These are phyloP conservation scores for Thelonectria olida DNA, from an alignment of 2,329 filamentous ascomycete genomes.

Conservation along the genomic window DNA sequence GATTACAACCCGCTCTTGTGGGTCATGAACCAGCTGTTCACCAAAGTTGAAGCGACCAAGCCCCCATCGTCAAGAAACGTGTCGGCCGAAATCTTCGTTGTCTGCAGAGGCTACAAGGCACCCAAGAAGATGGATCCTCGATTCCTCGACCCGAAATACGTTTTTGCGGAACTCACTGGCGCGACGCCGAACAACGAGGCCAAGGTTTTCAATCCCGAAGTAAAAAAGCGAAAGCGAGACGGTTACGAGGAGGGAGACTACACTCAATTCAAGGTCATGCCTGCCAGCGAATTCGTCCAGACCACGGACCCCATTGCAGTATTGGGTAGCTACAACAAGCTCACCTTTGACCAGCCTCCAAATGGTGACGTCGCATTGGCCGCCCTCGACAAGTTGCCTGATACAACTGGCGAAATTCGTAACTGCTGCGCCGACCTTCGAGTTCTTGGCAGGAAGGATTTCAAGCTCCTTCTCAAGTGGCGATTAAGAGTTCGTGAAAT, in stretches of 20 bases:
- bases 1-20: slow-evolving; percentile 96
- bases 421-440: slow-evolving; percentile 85
- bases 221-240: slow-evolving; percentile 96
- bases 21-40: slow-evolving; percentile 97
- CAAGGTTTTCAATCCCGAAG: slow-evolving; percentile 96
- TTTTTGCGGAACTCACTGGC: slow-evolving; percentile 91
- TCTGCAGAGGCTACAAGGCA: slow-evolving; percentile 94
- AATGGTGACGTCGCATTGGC: slow-evolving; percentile 88
- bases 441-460: slow-evolving; percentile 92
- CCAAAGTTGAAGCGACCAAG: slow-evolving; percentile 96
- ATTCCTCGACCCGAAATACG: slow-evolving; percentile 87
- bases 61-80: slow-evolving; percentile 95
- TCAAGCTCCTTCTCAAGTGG: slow-evolving; percentile 90
- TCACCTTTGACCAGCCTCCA: slow-evolving; percentile 82
- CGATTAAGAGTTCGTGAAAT: slow-evolving; percentile 87
- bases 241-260: slow-evolving; percentile 98
- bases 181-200: slow-evolving; percentile 94
- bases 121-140: slow-evolving; percentile 93
- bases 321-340: slow-evolving; percentile 83
- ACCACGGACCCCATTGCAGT: slow-evolving; percentile 93
- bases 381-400: slow-evolving; percentile 84
- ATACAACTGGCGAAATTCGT: slow-evolving; percentile 85
- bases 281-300: slow-evolving; percentile 93
- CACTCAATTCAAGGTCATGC: slow-evolving; percentile 87
- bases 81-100: slow-evolving; percentile 98